A percentile compares a stretch with the other conserved stretches of the same genome.
phyloP scores from a whole-genome alignment of 306 rosid genomes.

The Phaseolus lunatus region DNA sequence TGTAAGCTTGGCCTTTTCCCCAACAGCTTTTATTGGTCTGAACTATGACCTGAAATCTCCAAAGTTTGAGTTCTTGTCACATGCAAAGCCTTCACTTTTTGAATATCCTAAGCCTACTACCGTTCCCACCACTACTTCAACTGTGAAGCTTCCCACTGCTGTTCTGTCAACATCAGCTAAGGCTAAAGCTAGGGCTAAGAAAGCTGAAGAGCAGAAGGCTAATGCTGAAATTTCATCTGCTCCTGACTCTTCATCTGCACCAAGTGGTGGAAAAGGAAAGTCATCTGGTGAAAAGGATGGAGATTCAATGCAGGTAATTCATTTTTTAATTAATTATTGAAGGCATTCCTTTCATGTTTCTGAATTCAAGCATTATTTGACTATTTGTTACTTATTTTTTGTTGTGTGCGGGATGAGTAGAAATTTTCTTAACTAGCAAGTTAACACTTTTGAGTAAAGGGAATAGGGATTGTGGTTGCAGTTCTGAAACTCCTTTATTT shows the following conservation, averaged over 20 bases:
- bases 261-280: slow-evolving; percentile 76
- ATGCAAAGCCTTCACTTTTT: slow-evolving; percentile 91
- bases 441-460: background rate
- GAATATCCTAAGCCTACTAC: slow-evolving; percentile 95
- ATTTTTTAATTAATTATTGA: slow-evolving; percentile 15
- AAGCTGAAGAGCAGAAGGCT: slow-evolving; percentile 91
- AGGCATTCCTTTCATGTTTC: background rate
- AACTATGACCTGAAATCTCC: slow-evolving; percentile 93
- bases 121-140: slow-evolving; percentile 76
- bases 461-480: background rate
- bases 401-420: background rate
- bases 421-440: background rate
- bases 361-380: background rate
- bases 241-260: slow-evolving; percentile 59
- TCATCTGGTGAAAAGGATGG: slow-evolving; percentile 81
- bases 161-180: slow-evolving; percentile 95
- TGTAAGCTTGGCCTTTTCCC: slow-evolving; percentile 87
- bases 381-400: background rate
- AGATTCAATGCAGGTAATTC: slow-evolving; percentile 85
- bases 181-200: slow-evolving; percentile 99
- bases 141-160: slow-evolving; percentile 97
- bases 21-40: slow-evolving; percentile 91
- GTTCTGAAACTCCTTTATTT: background rate
- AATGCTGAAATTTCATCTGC: slow-evolving; percentile 73
- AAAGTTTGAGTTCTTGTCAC: slow-evolving; percentile 87